These are phyloP conservation scores for Allantophomopsis lycopodina DNA, from an alignment of 2,329 filamentous ascomycete genomes.

Conservation along the genomic window DNA sequence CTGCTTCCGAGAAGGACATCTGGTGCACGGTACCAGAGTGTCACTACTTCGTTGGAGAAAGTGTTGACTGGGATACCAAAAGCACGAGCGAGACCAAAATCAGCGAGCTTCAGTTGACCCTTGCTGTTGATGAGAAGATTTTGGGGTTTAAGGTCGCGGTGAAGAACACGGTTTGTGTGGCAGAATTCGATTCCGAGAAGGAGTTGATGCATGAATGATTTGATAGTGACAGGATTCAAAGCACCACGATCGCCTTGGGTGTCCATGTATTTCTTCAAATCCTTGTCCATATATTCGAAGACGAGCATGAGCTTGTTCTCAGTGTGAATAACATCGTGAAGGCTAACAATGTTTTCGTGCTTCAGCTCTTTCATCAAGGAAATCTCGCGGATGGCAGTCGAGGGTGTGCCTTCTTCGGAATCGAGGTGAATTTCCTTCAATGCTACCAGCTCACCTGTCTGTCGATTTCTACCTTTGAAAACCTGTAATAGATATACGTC, in stretches of 20 bases:
- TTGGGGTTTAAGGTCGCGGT: slow-evolving; percentile 91
- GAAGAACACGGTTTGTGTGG: slow-evolving; percentile 91
- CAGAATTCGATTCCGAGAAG: slow-evolving; percentile 94
- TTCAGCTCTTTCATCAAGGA: slow-evolving; percentile 99
- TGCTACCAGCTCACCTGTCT: slow-evolving; percentile 91
- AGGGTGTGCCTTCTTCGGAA: slow-evolving; percentile 94
- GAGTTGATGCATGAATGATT: slow-evolving; percentile 98
- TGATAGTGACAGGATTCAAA: slow-evolving; percentile 81
- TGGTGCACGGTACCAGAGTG: slow-evolving; percentile 92
- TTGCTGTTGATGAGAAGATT: slow-evolving; percentile 92
- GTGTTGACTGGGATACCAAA: slow-evolving; percentile 98
- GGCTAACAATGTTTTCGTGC: slow-evolving; percentile 93
- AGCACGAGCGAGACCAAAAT: slow-evolving; percentile 86
- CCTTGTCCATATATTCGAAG: slow-evolving; percentile 97
- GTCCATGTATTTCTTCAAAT: slow-evolving; percentile 98
- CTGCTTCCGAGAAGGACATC: slow-evolving; percentile 88
- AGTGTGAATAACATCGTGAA: slow-evolving; percentile 98
- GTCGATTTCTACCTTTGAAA: slow-evolving; percentile 94
- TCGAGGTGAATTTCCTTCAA: slow-evolving; percentile 98
- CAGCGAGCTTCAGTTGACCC: slow-evolving; percentile 80
- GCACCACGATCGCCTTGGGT: slow-evolving; percentile 79
- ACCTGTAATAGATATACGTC: slow-evolving; percentile 42
- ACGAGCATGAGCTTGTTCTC: slow-evolving; percentile 99
- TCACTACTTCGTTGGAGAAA: slow-evolving; percentile 96
- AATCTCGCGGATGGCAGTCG: slow-evolving; percentile 95